A percentile compares a stretch with the other conserved stretches of the same genome.
Evolutionary conservation across 2,329 filamentous ascomycete genomes (phyloP).

Genomic region (Sporothrix phasma): DNA sequence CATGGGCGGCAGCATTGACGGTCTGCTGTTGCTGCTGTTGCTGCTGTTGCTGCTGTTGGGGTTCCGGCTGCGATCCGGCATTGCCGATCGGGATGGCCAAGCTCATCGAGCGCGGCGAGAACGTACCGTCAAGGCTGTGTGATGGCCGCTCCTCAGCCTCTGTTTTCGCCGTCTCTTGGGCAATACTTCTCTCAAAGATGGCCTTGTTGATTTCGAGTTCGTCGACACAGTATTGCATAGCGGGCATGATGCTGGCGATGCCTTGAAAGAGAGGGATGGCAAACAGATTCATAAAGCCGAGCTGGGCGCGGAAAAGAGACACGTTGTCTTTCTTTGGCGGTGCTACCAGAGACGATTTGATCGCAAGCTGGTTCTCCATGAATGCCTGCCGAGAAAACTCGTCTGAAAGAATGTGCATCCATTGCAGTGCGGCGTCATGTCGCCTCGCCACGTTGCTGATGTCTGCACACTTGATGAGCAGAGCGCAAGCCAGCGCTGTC

Average conservation of each 20-base stretch:
- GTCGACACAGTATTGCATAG: conserved; percentile 72
- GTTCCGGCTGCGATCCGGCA: conserved; percentile 10
- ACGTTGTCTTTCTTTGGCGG: conserved; percentile 73
- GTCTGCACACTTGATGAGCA: conserved; percentile 95
- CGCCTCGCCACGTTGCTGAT: conserved; percentile 94
- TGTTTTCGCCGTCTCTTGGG: conserved; percentile 49
- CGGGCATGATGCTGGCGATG: conserved; percentile 75
- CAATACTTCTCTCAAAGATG: conserved; percentile 60
- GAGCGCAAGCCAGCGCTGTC: conserved; percentile 71
- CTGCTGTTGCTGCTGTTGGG: no score
- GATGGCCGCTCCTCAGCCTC: conserved; percentile 27
- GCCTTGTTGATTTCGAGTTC: conserved; percentile 70
- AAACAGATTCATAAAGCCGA: conserved; percentile 95
- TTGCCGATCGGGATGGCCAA: conserved; percentile 24
- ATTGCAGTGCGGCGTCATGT: conserved; percentile 71
- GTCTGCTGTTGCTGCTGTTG: conserved; percentile 5
- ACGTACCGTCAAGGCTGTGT: conserved; percentile 31
- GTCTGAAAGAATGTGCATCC: conserved; percentile 90
- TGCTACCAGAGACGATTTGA: conserved; percentile 78
- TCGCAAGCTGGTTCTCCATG: conserved; percentile 82
- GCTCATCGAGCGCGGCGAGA: conserved; percentile 38
- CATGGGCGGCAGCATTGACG: conserved; percentile 3
- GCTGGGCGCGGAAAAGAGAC: conserved; percentile 77
- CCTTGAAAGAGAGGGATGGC: conserved; percentile 85
- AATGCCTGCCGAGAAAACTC: conserved; percentile 88